Conservation (phyloP, 495 filamentous ascomycete genomes). For the Bacidia gigantensis region DNA sequence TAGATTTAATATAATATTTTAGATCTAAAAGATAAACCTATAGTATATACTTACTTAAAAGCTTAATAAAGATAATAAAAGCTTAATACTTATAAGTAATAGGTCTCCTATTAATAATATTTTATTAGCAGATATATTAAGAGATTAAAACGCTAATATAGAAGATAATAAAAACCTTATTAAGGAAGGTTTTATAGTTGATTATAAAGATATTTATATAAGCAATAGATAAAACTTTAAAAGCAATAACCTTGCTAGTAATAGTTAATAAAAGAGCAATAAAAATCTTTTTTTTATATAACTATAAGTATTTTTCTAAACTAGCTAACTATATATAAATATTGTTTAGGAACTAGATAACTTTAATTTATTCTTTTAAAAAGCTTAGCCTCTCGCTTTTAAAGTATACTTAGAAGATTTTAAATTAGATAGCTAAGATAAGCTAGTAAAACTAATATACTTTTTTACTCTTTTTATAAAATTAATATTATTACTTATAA, state of each 20-base stretch:
- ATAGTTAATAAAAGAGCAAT: background rate
- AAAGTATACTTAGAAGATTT: background rate
- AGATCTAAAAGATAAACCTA: background rate
- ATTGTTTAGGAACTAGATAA: background rate
- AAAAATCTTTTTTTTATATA: background rate
- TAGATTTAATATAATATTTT: background rate
- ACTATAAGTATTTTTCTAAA: background rate
- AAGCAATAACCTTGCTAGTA: background rate
- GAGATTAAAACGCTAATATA: background rate
- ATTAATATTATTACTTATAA: background rate
- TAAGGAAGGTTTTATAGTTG: background rate
- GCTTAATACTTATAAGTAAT: background rate
- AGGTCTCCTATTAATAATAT: background rate
- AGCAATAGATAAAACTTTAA: background rate
- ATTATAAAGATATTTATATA: background rate
- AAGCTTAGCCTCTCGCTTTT: background rate
- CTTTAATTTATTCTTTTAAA: background rate
- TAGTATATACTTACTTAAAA: background rate
- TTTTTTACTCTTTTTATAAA: background rate
- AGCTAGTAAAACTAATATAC: background rate
- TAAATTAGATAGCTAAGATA: background rate
- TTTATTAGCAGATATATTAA: background rate
- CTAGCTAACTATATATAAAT: background rate
- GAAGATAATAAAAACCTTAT: background rate
- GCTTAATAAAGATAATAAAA: background rate